Conservation (phyloP, 2,329 filamentous ascomycete species). For the Sarocladium kiliense region DNA sequence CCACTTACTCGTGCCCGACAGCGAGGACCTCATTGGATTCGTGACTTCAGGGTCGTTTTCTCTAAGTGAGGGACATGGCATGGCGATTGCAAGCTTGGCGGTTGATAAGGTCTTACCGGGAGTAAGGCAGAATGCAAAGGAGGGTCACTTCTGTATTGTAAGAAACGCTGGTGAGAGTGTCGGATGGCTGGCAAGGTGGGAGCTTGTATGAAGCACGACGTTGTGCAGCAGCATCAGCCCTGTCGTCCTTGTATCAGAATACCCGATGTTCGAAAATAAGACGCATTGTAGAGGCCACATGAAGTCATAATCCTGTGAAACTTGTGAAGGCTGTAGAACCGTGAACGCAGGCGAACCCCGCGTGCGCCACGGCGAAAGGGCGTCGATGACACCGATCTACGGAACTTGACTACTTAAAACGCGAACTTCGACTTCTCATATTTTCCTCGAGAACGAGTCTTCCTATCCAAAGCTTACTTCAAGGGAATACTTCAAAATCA, state of each 20-base stretch:
- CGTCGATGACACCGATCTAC: conserved; percentile 21
- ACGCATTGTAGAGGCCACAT: too few species aligned
- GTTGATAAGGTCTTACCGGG: conserved; percentile 48
- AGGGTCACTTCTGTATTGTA: conserved; percentile 66
- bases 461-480: too few species aligned
- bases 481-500: too few species aligned
- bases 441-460: too few species aligned
- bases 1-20: conserved; percentile 67
- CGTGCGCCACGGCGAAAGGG: conserved; percentile 16
- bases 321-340: too few species aligned
- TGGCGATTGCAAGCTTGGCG: conserved; percentile 68
- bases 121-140: conserved; percentile 26
- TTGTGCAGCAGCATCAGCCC: not conserved
- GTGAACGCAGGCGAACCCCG: too few species aligned
- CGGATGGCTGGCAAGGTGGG: conserved; percentile 77
- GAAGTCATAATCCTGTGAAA: too few species aligned
- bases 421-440: not conserved
- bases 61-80: conserved; percentile 68
- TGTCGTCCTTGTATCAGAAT: too few species aligned
- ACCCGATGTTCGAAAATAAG: too few species aligned
- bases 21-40: conserved; percentile 76
- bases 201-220: conserved; percentile 57
- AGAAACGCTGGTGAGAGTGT: conserved; percentile 73
- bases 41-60: conserved; percentile 84
- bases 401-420: conserved; percentile 13